Conservation (phyloP, 352 stramenopile species). For the Globisporangium perplexum region DNA sequence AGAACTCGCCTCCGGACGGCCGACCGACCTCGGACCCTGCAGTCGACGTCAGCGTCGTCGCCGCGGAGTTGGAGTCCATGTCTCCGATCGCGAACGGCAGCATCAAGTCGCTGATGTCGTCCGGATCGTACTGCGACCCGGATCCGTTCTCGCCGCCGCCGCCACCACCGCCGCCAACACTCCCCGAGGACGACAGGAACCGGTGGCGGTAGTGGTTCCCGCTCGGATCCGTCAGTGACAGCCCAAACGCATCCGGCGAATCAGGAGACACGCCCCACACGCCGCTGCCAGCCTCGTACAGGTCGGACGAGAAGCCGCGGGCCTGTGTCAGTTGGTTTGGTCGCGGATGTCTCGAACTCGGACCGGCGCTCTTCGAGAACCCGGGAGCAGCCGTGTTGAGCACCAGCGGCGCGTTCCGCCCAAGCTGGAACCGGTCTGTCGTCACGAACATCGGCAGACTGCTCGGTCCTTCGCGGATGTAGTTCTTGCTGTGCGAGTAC, state of each 20-base stretch:
- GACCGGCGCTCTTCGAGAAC: slow-evolving; percentile 13
- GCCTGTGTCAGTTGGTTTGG: slow-evolving; percentile 15
- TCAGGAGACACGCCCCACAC: slow-evolving; percentile 68
- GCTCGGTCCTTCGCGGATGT: slow-evolving; percentile 33
- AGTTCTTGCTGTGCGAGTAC: slow-evolving; percentile 73
- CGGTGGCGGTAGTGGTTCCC: slow-evolving; percentile 21
- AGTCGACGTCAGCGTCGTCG: slow-evolving; percentile 43
- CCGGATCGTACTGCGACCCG: slow-evolving; percentile 14
- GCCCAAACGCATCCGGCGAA: slow-evolving; percentile 53
- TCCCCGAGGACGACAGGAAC: slow-evolving; percentile 33
- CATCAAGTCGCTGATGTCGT: slow-evolving; percentile 33
- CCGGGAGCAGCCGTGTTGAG: slow-evolving; percentile 3
- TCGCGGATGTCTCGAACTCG: background rate
- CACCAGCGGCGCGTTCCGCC: slow-evolving; percentile 11
- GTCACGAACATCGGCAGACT: slow-evolving; percentile 51
- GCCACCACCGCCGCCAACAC: background rate
- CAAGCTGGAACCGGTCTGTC: slow-evolving; percentile 40
- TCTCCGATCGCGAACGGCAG: slow-evolving; percentile 68
- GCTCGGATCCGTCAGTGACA: slow-evolving; percentile 33
- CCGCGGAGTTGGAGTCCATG: slow-evolving; percentile 22
- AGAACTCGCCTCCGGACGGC: slow-evolving; percentile 15
- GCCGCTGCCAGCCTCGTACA: slow-evolving; percentile 44
- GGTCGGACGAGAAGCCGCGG: slow-evolving; percentile 54
- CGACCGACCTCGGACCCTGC: slow-evolving; percentile 19
- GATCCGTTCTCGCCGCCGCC: slow-evolving; percentile 16